Evolutionary conservation across 768 basidiomycete genomes (phyloP), one percentile per base, ranked within the genome.

Genomic region (Gloeopeniophorella convolvens): DNA sequence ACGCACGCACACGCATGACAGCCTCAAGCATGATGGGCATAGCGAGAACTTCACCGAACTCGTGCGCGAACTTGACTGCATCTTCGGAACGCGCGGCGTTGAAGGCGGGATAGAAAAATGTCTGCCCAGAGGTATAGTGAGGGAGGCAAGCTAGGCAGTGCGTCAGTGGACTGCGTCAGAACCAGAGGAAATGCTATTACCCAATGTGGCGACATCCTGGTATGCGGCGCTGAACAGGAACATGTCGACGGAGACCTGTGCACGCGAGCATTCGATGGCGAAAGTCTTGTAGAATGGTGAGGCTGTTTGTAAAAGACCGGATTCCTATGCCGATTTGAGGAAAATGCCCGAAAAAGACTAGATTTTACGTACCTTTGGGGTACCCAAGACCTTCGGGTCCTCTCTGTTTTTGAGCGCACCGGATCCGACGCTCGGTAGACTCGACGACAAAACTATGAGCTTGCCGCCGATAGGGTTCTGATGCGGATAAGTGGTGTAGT

Each of bases 221-320:
- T 98, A 99, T 16, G 76, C 74, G 7, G 91, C 76, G 58, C 89
- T 89, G 73, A 97, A 98, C 50, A 99, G 74, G 83, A 98, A 98
- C 95, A 99, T 97, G 66, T 98, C 95, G 51, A 98, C 95, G 0
- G 93, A 91, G 37, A 99, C 90, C 67, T 98, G 96, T 4, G 89
- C 84, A 50, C 94, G 82, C 11, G 95, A 97, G 65, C 95, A 98
- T 60, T 98, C 96, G 62, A 98, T 99, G 15, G 96, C 93, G 58
- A 98, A 97, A 0, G 89, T 91, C 74, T 99, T 99, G 76, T 97
- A 98, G 73, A 95, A 99, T 3, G 86, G 79, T 15, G 85, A 87
- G 0, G 89, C 92, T n/a, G 96, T 78, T 73, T 94, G 92, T 28
- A 99, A 78, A 11, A 99, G 73, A 13, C 81, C 80, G 11, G 91